A percentile compares a stretch with the other conserved stretches of the same genome.
Evolutionary conservation across 441 rosid species (phyloP).

Genomic region (Biscutella laevigata): DNA sequence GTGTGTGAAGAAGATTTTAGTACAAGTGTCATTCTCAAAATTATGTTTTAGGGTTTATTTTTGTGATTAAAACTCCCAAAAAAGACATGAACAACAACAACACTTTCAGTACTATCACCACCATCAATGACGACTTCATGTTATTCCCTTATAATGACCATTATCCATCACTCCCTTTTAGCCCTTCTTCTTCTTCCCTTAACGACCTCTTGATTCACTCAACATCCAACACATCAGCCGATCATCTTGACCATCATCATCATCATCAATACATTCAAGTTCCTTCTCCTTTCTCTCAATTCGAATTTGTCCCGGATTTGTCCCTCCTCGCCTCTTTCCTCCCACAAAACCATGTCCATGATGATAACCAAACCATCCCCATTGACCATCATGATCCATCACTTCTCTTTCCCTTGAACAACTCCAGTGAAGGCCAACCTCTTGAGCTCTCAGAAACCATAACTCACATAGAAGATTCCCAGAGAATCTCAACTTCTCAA

Average conservation of each 20-base stretch:
- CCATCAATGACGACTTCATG: constrained; percentile 31
- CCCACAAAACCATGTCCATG: constrained; percentile 22
- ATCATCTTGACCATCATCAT: constrained; percentile 17
- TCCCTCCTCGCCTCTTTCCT: constrained; percentile 22
- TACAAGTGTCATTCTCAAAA: constrained; percentile 40
- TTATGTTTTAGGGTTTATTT: constrained; percentile 13
- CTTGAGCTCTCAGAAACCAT: constrained; percentile 24
- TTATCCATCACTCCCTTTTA: constrained; percentile 17
- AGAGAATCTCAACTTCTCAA: constrained; percentile 14
- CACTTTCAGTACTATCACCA: constrained; percentile 25
- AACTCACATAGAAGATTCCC: constrained; percentile 29
- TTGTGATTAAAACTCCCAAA: background rate
- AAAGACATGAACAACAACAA: constrained; percentile 24
- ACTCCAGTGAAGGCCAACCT: constrained; percentile 7
- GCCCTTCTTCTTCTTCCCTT: constrained; percentile 33
- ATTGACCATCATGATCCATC: constrained; percentile 7
- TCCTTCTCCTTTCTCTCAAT: constrained; percentile 41
- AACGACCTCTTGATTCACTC: constrained; percentile 18
- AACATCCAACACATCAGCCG: constrained; percentile 23
- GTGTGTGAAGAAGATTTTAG: constrained; percentile 17
- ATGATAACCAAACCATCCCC: constrained; percentile 8
- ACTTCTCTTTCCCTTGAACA: constrained; percentile 17
- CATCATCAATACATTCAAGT: constrained; percentile 22
- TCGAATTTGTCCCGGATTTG: constrained; percentile 25
- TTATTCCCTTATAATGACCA: constrained; percentile 33